Base-by-base conservation (phyloP, 495 filamentous ascomycete species). In the Podospora pseudocomata region DNA sequence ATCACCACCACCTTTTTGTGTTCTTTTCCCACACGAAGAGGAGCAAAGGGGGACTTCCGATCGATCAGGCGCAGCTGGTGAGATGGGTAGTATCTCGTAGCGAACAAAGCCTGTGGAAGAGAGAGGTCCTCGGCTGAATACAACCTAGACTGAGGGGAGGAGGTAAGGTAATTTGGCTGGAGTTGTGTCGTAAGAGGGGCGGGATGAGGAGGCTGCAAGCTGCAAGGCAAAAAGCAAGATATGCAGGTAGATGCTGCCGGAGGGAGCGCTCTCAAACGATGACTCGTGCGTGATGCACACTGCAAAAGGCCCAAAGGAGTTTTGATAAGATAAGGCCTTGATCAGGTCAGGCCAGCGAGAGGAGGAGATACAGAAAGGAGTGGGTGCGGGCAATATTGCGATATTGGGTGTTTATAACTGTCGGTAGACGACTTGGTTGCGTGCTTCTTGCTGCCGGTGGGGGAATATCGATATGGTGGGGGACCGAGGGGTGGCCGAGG, bases 291-390 rank as follows among this genome's bases (percentile, higher is more conserved):
- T 53, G 67, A 39, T 65, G 67, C n/a, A 44, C 63, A 20, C 54
- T 67, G 69, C 69, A 62, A 30, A 32, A 30, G 39, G 61, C 65
- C 65, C 32, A 65, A 67, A 65, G 55, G 20, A 32, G 30, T 32
- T 32, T 49, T 49, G 39, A 49, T 13, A 49, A 49, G 39, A 49
- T 49, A 49, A 49, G 39, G 39, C 39, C 39, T 49, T 49, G 26
- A 30, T 49, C 5, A 6, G 26, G 23, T 28, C 59, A 30, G 59
- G 59, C 59, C 59, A 61, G 59, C 26, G 30, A 26, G 30, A 18
- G 23, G 59, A 26, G 30, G 59, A 13, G 20, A 28, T 16, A 30
- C 59, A 34, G 59, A 30, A 61, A 26, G 16, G 59, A 18, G 30
- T 61, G 59, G 59, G 59, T 61, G 26, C 19, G 26, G 19, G 59